Evolutionary conservation across 495 filamentous ascomycete species (phyloP).

Genomic region (Acidiella bohemica): DNA sequence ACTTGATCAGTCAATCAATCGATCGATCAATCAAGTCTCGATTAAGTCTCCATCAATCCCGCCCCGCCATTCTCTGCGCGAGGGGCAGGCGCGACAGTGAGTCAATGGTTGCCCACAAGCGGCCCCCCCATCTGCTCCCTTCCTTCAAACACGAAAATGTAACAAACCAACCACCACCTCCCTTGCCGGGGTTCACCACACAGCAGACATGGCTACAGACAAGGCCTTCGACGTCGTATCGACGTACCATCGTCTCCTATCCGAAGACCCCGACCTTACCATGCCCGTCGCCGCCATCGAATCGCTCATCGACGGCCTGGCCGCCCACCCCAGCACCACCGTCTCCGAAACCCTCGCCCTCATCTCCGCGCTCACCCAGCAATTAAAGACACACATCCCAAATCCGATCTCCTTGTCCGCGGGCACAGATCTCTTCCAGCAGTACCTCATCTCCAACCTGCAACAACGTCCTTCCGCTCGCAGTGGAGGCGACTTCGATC

Average conservation of each 20-base stretch:
- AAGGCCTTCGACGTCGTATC: conserved; percentile 36
- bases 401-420: conserved; percentile 88
- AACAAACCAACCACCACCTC: background rate
- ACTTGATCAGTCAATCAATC: too few species aligned
- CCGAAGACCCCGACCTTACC: conserved; percentile 65
- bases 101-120: too few species aligned
- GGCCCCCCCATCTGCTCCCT: too few species aligned
- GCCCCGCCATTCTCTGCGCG: too few species aligned
- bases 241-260: conserved; percentile 46
- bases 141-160: background rate
- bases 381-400: conserved; percentile 58
- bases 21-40: too few species aligned
- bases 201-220: background rate
- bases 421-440: conserved; percentile 89
- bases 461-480: conserved; percentile 45
- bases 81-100: too few species aligned
- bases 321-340: conserved; percentile 60
- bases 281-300: conserved; percentile 96
- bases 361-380: conserved; percentile 56
- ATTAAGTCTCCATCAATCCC: too few species aligned
- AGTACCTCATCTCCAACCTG: conserved; percentile 68
- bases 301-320: conserved; percentile 71
- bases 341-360: conserved; percentile 86
- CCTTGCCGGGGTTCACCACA: background rate
- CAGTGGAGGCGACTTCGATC: conserved; percentile 66